A percentile compares a stretch with the other conserved stretches of the same genome.
Evolutionary conservation across 2,329 filamentous ascomycete species (phyloP).

Genomic region (Fusarium sp.): DNA sequence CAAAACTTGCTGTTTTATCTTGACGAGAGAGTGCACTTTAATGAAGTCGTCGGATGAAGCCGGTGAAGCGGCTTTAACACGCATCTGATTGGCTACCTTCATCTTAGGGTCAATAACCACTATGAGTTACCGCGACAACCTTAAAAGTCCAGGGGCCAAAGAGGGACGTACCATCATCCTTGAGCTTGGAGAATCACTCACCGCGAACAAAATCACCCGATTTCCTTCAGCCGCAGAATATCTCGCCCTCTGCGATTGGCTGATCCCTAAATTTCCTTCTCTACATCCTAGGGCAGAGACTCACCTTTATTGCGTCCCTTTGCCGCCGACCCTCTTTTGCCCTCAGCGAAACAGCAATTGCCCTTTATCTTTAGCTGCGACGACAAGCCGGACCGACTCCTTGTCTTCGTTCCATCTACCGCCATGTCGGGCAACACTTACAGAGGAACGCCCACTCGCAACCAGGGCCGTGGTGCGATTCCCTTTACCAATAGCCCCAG

Average conservation of each 20-base stretch:
- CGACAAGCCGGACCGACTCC: constrained; percentile 38
- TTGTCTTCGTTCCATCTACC: constrained; percentile 43
- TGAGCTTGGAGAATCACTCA: constrained; percentile 35
- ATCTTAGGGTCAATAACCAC: constrained; percentile 39
- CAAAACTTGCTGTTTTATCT: background rate
- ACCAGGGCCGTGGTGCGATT: constrained; percentile 70
- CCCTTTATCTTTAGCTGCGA: constrained; percentile 34
- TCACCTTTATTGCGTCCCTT: constrained; percentile 32
- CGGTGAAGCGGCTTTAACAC: constrained; percentile 20
- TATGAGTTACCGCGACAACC: constrained; percentile 41
- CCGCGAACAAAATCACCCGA: constrained; percentile 48
- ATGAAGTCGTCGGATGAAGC: constrained; percentile 23
- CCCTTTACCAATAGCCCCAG: constrained; percentile 74
- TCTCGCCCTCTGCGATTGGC: constrained; percentile 49
- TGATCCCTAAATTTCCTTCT: constrained; percentile 37
- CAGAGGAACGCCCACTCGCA: constrained; percentile 78
- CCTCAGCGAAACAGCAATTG: constrained; percentile 41
- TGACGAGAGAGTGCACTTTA: constrained; percentile 1
- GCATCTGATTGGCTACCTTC: constrained; percentile 24
- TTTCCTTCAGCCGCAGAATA: constrained; percentile 46
- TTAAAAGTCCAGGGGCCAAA: constrained; percentile 22
- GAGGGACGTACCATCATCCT: constrained; percentile 33
- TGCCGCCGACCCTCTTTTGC: constrained; percentile 36
- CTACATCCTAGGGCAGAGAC: constrained; percentile 33
- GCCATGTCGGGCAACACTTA: constrained; percentile 74